These are phyloP conservation scores for Scedosporium minutisporum DNA, from an alignment of 2,329 filamentous ascomycete species.

Conservation along the genomic window DNA sequence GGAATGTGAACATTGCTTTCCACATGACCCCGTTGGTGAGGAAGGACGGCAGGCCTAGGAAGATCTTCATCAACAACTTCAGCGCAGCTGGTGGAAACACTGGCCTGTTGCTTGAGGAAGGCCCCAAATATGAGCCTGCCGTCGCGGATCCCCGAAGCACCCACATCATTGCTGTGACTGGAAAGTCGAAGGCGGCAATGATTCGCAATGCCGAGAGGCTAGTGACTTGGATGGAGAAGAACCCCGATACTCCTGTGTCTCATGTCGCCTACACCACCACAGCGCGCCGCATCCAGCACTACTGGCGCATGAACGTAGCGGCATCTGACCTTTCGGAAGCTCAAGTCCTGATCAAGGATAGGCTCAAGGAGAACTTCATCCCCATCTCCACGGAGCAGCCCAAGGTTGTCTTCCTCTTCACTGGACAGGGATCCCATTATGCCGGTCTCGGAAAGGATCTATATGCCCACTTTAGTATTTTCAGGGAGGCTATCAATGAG, in stretches of 20 bases:
- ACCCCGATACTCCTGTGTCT: slow-evolving; percentile 43
- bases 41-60: slow-evolving; percentile 34
- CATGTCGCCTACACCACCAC: slow-evolving; percentile 59
- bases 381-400: slow-evolving; percentile 35
- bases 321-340: slow-evolving; percentile 32
- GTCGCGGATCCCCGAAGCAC: slow-evolving; percentile 40
- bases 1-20: slow-evolving; percentile 50
- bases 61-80: slow-evolving; percentile 58
- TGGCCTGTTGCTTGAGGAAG: slow-evolving; percentile 55
- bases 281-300: slow-evolving; percentile 53
- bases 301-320: slow-evolving; percentile 42
- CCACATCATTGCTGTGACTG: slow-evolving; percentile 51
- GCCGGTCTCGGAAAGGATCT: slow-evolving; percentile 42
- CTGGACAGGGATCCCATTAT: slow-evolving; percentile 46
- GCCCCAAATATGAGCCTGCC: slow-evolving; percentile 37
- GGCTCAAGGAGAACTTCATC: slow-evolving; percentile 44
- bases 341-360: slow-evolving; percentile 35
- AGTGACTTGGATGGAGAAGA: slow-evolving; percentile 40
- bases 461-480: slow-evolving; percentile 34
- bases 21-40: slow-evolving; percentile 41
- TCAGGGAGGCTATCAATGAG: slow-evolving; percentile 44
- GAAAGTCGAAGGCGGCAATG: slow-evolving; percentile 45
- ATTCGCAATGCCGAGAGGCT: slow-evolving; percentile 47
- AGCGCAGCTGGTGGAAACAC: slow-evolving; percentile 65
- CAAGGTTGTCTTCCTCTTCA: slow-evolving; percentile 41